These are phyloP conservation scores for Quillaja saponaria DNA, from an alignment of 306 rosid genomes.

Conservation along the genomic window DNA sequence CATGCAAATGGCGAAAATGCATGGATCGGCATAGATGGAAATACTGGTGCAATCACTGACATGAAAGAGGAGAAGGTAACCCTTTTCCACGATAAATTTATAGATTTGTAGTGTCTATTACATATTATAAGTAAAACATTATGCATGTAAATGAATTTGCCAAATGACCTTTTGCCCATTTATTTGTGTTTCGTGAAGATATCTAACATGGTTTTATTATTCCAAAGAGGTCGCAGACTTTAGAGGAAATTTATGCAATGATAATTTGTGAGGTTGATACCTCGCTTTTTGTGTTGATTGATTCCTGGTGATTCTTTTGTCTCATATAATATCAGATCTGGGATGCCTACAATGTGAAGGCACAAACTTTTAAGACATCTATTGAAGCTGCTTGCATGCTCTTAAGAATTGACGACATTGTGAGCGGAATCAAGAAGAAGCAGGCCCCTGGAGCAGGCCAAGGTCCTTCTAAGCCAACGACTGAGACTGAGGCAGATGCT, in stretches of 20 bases:
- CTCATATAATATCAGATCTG: conserved; percentile 58
- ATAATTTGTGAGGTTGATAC: neutral
- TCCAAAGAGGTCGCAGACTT: neutral
- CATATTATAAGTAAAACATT: too few relatives aligned
- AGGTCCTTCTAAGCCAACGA: conserved; percentile 67
- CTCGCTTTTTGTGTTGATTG: neutral
- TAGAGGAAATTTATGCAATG: conserved; percentile 8
- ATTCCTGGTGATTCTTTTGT: too few relatives aligned
- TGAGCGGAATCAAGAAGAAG: conserved; percentile 96
- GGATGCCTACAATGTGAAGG: conserved; percentile 97
- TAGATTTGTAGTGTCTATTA: too few relatives aligned
- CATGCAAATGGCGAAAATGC: conserved; percentile 94
- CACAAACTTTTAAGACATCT: conserved; percentile 95
- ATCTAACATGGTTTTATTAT: conserved; percentile 3
- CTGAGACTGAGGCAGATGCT: conserved; percentile 82
- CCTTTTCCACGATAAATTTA: neutral
- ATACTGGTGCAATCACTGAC: conserved; percentile 69
- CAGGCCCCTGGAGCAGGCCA: conserved; percentile 73
- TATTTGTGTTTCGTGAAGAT: neutral
- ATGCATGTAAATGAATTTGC: too few relatives aligned
- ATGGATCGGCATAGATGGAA: conserved; percentile 96
- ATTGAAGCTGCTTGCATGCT: conserved; percentile 99
- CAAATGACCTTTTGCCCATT: too few relatives aligned
- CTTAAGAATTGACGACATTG: conserved; percentile 91
- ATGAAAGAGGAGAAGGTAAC: conserved; percentile 83